A percentile compares a stretch with the other conserved stretches of the same genome.
These are phyloP conservation scores for Nakazawaea wickerhamii DNA, from an alignment of 805 yeast genomes.

Conservation along the genomic window DNA sequence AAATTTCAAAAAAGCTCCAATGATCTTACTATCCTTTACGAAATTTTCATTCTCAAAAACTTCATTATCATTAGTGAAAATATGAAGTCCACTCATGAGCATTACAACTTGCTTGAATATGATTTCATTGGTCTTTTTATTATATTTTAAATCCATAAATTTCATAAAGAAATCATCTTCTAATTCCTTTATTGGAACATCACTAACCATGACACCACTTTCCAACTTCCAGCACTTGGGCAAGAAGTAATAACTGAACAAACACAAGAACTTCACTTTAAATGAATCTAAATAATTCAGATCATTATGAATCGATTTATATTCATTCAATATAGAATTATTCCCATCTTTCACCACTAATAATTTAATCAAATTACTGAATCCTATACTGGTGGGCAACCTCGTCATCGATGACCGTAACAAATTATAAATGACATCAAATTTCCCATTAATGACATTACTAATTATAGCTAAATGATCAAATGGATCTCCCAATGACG, in stretches of 20 bases:
- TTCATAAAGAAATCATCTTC: constrained; percentile 28
- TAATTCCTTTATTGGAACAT: constrained; percentile 23
- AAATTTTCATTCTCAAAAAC: constrained; percentile 12
- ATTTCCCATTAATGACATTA: constrained; percentile 43
- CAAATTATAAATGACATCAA: constrained; percentile 45
- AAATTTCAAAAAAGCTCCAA: constrained; percentile 32
- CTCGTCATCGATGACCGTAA: constrained; percentile 53
- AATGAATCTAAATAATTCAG: constrained; percentile 26
- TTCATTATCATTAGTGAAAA: constrained; percentile 22
- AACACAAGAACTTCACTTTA: constrained; percentile 26
- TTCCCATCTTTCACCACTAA: constrained; percentile 33
- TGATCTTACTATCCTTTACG: constrained; percentile 19
- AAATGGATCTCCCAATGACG: constrained; percentile 64
- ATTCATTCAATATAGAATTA: constrained; percentile 23
- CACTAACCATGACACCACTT: constrained; percentile 24
- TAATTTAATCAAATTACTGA: constrained; percentile 36
- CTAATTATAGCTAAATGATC: constrained; percentile 54
- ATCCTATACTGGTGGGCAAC: constrained; percentile 41
- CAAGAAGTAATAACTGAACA: constrained; percentile 32
- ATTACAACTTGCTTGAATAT: constrained; percentile 32
- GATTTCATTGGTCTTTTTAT: constrained; percentile 27
- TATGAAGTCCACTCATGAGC: constrained; percentile 33
- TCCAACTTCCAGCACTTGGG: constrained; percentile 35
- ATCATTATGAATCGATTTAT: constrained; percentile 16
- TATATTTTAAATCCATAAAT: constrained; percentile 24